Evolutionary conservation across 257 asterid genomes (phyloP), one percentile per base, ranked within the genome.

Genomic region (Solanum sitiens): DNA sequence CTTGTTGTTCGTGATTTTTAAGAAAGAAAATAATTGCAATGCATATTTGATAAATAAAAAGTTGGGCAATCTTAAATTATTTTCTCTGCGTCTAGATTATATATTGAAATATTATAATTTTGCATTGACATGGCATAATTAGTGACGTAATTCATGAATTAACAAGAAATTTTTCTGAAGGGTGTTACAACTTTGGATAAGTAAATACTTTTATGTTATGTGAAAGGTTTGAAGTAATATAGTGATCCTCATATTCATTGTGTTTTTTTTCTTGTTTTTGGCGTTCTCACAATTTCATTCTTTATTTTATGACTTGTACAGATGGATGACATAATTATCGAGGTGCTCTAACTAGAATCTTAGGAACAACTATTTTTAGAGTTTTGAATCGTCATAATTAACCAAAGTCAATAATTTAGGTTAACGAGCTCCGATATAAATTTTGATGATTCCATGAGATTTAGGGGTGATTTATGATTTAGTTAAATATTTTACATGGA

Each of bases 131-230:
- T 56, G 65, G 11, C 4, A 12, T 44, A 44, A 44, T 44, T 12
- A 44, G 14, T 44, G 47, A 44, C 4, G 47, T 11, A 44, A 11
- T 44, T 14, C 47, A 44, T 44, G 47, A 0, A n/a, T 11, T 56
- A 20, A 3, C 67, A 4, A 20, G 0, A 7, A 56, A 56, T 20
- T 0, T 27, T 56, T 8, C 0, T 56, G 25, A 20, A 56, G 11
- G 39, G 25, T 3, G 67, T 20, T 56, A 11, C 67, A 56, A 56
- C 11, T 56, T 56, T 56, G 67, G 5, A 56, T 20, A 56, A 56
- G 11, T 56, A 20, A 56, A 56, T 20, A 56, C 65, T 20, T 3
- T 56, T 56, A 0, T 56, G 2, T 1, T 56, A 20, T 0, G 2
- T 56, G 67, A 20, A 56, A 0, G 12, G 5, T 56, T 56, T 56